These are phyloP conservation scores for Physcomitrium patens DNA, from an alignment of 225 moss, liverwort and hornwort genomes.

Conservation along the genomic window DNA sequence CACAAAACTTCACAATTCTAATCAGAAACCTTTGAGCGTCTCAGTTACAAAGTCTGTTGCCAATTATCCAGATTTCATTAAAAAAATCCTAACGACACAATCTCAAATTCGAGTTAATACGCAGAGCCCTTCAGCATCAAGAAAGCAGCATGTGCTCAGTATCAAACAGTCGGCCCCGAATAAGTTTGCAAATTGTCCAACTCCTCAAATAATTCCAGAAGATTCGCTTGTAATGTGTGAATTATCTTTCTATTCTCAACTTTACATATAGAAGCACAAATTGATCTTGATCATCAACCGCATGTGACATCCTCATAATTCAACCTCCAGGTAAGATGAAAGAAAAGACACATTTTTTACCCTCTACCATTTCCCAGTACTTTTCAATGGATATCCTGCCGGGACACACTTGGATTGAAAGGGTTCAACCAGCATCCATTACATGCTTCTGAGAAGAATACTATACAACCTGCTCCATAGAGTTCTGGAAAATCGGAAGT, in stretches of 20 bases:
- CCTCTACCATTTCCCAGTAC: constrained; percentile 11
- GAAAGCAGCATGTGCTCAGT: no score
- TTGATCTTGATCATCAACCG: constrained; percentile 8
- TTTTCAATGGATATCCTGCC: constrained; percentile 22
- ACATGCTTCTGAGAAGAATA: constrained; percentile 22
- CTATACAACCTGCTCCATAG: constrained; percentile 38
- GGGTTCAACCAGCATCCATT: constrained; percentile 27
- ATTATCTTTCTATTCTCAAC: no score
- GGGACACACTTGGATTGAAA: constrained; percentile 29
- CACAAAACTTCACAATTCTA: not conserved
- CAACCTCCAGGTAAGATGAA: constrained; percentile 1
- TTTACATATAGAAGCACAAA: not conserved
- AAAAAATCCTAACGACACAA: not conserved
- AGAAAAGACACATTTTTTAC: not conserved
- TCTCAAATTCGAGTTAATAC: no score
- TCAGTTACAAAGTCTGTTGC: not conserved
- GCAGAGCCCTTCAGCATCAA: no score
- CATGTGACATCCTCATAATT: constrained; percentile 11
- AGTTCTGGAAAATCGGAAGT: constrained; percentile 34
- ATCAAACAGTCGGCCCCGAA: no score
- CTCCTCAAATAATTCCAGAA: no score
- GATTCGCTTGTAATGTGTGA: no score
- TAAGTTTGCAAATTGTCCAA: no score
- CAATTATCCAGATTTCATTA: constrained; percentile 12
- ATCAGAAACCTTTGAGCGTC: not conserved